phyloP scores from a whole-genome alignment of 495 filamentous ascomycete genomes.

The Penicillium coprophilum region DNA sequence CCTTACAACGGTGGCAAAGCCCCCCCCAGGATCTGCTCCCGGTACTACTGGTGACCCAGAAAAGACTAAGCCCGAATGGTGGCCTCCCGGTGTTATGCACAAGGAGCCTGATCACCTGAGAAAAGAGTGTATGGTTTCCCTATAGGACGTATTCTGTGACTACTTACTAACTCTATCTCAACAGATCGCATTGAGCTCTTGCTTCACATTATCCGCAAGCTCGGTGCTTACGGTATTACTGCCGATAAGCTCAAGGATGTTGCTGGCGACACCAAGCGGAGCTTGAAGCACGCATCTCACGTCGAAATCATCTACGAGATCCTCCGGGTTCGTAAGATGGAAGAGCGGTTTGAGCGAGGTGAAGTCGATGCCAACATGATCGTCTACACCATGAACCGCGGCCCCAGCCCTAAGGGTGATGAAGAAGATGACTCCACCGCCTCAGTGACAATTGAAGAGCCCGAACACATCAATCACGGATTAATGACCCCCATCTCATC shows the following conservation, averaged over 20 bases:
- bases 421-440: constrained; percentile 35
- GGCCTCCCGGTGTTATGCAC: constrained; percentile 66
- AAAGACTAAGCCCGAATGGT: constrained; percentile 72
- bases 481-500: constrained; percentile 37
- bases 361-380: constrained; percentile 47
- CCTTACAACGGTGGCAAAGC: constrained; percentile 63
- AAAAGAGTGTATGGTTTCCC: constrained; percentile 62
- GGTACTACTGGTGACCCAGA: constrained; percentile 50
- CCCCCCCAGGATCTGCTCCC: constrained; percentile 35
- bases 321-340: constrained; percentile 52
- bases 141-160: neutral
- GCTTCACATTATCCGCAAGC: constrained; percentile 48
- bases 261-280: constrained; percentile 42
- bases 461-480: constrained; percentile 33
- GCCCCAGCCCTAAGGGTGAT: constrained; percentile 39
- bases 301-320: constrained; percentile 52
- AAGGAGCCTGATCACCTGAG: constrained; percentile 83
- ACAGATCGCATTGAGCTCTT: constrained; percentile 44
- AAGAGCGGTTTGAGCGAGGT: constrained; percentile 51
- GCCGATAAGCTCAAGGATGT: constrained; percentile 45
- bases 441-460: constrained; percentile 20
- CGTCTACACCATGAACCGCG: constrained; percentile 42
- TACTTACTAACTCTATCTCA: constrained; percentile 1
- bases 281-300: constrained; percentile 37
- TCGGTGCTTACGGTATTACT: constrained; percentile 36